Conservation (phyloP, 2,329 filamentous ascomycete species). For the Diplodia sapinea region DNA sequence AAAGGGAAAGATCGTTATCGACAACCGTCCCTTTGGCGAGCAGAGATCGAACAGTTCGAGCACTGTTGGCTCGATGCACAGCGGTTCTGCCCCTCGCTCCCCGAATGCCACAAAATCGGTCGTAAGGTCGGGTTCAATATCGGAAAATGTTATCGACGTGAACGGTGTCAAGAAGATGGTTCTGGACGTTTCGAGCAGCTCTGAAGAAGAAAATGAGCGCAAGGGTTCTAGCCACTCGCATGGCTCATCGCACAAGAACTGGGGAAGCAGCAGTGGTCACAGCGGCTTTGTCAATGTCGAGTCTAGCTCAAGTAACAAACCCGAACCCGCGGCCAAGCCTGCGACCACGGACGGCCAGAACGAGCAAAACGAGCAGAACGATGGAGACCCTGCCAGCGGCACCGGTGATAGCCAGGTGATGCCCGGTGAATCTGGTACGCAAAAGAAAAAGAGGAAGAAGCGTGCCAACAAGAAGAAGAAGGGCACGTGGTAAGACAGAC, state of each 20-base stretch:
- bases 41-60: slow-evolving; percentile 37
- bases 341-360: slow-evolving; percentile 35
- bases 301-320: slow-evolving; percentile 4
- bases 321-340: slow-evolving; percentile 38
- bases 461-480: slow-evolving; percentile 45
- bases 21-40: slow-evolving; percentile 8
- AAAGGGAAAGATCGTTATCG: slow-evolving; percentile 16
- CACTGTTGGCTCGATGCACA: slow-evolving; percentile 44
- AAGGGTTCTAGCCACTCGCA: slow-evolving; percentile 28
- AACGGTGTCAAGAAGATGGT: slow-evolving; percentile 78
- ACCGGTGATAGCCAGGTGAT: slow-evolving; percentile 35
- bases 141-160: slow-evolving; percentile 76
- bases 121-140: slow-evolving; percentile 76
- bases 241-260: slow-evolving; percentile 17
- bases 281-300: slow-evolving; percentile 19
- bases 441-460: slow-evolving; percentile 45
- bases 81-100: slow-evolving; percentile 36
- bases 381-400: slow-evolving; percentile 33
- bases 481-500: slow-evolving; percentile 30
- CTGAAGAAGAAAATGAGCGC: slow-evolving; percentile 13
- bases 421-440: slow-evolving; percentile 31
- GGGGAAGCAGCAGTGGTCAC: slow-evolving; percentile 23
- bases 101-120: slow-evolving; percentile 50
- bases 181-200: slow-evolving; percentile 68
- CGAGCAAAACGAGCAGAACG: slow-evolving; percentile 17